Evolutionary conservation across 805 yeast genomes (phyloP), one percentile per base, ranked within the genome.

Genomic region (Dipodascopsis uninucleata): DNA sequence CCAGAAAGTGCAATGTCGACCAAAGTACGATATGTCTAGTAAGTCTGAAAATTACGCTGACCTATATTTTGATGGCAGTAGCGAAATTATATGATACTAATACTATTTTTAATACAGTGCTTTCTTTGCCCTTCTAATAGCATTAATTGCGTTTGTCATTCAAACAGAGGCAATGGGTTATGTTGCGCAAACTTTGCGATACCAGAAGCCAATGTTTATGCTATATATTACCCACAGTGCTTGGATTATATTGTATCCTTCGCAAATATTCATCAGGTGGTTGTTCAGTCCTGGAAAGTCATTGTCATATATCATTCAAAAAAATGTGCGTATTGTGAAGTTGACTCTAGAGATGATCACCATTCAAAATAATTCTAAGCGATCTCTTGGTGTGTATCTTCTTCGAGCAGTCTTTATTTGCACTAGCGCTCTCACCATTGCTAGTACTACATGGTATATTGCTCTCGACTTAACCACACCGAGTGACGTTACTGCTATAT

Each of bases 401-500:
- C 53, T 74, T 28, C 55, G 56, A 29, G 66, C 72, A 20, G 62
- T 77, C 3, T 63, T 71, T 2, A 39, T 73, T 2, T 66, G 83
- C 24, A 72, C 83, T 2, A 24, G 75, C 6, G 74, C 86, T 5
- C 68, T 86, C 49, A 84, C 84, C 16, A 49, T 78, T 1, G 95
- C 95, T 0, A 95, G 94, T 1, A 69, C 76, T 16, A 77, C 95
- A 1, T 86, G 96, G 96, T 87, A 85, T 61, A 74, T 84, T 14
- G 83, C 95, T 8, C 85, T 87, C 79, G 72, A 79, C 24, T 65
- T 84, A 59, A 80, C 95, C 0, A 82, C 88, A 23, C 86, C 94
- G 0, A 73, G 86, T 2, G 95, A 87, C 58, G 82, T 87, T 28
- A 87, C 95, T 2, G 96, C 96, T 2, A 86, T 86, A 49, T 87